These are phyloP conservation scores for Ceratocystis albifundus DNA, from an alignment of 2,329 filamentous ascomycete genomes.

Conservation along the genomic window DNA sequence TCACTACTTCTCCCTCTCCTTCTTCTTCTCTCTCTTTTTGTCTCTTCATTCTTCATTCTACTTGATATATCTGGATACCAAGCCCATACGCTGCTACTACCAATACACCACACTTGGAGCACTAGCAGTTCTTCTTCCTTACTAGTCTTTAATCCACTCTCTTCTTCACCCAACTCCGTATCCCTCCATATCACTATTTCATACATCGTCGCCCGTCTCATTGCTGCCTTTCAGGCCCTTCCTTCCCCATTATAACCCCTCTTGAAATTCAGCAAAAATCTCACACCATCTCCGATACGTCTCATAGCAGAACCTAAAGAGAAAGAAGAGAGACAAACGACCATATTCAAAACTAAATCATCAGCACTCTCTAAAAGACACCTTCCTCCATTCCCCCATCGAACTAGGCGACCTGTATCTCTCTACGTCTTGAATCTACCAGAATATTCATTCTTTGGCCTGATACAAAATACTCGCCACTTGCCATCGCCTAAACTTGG, in stretches of 20 bases:
- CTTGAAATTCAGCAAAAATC: background rate
- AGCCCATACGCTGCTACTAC: background rate
- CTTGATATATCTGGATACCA: conserved; percentile 4
- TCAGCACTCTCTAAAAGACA: background rate
- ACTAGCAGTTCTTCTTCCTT: background rate
- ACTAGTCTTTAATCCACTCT: background rate
- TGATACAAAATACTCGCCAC: background rate
- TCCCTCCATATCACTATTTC: background rate
- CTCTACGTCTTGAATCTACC: background rate
- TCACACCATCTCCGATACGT: background rate
- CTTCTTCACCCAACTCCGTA: background rate
- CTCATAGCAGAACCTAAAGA: background rate
- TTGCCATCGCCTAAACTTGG: conserved; percentile 1
- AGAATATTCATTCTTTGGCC: background rate
- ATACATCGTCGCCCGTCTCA: background rate
- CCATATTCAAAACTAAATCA: background rate
- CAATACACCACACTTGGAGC: background rate
- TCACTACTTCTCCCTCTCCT: background rate
- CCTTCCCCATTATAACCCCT: background rate
- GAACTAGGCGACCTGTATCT: background rate
- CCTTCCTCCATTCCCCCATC: background rate
- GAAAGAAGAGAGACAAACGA: background rate
- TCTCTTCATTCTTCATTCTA: background rate
- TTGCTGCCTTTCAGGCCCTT: background rate
- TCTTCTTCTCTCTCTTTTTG: conserved; percentile 12